A percentile compares a stretch with the other conserved stretches of the same genome.
phyloP scores from a whole-genome alignment of 768 basidiomycete species.

The Epithele typhae region DNA sequence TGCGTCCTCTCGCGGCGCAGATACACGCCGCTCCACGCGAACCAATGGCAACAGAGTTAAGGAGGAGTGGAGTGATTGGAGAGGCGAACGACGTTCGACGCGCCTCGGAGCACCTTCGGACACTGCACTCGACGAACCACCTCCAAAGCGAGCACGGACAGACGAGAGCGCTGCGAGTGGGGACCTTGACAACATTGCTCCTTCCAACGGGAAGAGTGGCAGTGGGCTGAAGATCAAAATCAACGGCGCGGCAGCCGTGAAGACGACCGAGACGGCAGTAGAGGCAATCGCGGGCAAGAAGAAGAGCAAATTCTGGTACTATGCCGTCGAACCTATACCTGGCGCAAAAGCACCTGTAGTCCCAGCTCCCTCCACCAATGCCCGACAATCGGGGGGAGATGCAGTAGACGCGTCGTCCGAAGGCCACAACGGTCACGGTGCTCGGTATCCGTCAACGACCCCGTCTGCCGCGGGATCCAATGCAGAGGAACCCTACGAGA shows the following conservation, averaged over 20 bases:
- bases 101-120: constrained; percentile 59
- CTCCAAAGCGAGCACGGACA: constrained; percentile 69
- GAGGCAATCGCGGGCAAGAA: constrained; percentile 78
- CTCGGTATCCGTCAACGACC: constrained; percentile 10
- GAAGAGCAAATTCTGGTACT: constrained; percentile 85
- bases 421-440: constrained; percentile 5
- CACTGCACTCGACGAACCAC: constrained; percentile 45
- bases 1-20: too few species aligned
- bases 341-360: constrained; percentile 20
- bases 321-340: constrained; percentile 72
- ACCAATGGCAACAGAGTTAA: constrained; percentile 40
- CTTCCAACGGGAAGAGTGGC: constrained; percentile 24
- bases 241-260: constrained; percentile 61
- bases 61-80: constrained; percentile 56
- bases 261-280: constrained; percentile 68
- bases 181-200: constrained; percentile 23
- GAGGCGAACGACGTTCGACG: constrained; percentile 69
- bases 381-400: background rate
- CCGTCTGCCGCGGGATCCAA: constrained; percentile 16
- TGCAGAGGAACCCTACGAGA: constrained; percentile 24
- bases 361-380: constrained; percentile 14
- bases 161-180: constrained; percentile 55
- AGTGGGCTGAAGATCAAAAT: constrained; percentile 41
- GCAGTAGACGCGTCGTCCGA: constrained; percentile 10
- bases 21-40: constrained; percentile 40